Base-by-base conservation (phyloP, 2,329 filamentous ascomycete genomes). In the Botrytis pseudocinerea region DNA sequence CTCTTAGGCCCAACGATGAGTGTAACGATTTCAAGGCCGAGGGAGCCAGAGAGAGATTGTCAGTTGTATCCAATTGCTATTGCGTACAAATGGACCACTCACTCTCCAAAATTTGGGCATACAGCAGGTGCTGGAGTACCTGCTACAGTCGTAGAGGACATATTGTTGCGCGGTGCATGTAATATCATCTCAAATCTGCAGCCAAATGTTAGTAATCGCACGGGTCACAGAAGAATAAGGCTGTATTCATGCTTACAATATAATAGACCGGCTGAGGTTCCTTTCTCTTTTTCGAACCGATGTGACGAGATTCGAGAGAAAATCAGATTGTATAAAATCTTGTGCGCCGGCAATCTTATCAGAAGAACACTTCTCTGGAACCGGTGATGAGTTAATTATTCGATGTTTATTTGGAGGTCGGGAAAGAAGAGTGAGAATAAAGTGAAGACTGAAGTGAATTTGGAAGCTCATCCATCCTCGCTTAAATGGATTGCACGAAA, bases 301-400 rank as follows among this genome's bases (percentile, higher is more conserved):
- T 20, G 57, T 20, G 5, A 62, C 22, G 22, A 62, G 22, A 62
- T 18, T 62, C 7, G 6, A 14, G 3, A 7, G 0, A n/a, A 42
- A n/a, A 18, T 40, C 12, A n/a, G 25, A 18, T n/a, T 8, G 5
- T 35, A 42, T 40, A 14, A 40, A 4, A 4, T 18, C 7, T 10
- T 40, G 1, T 22, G 6, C 25, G 2, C 5, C 5, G 25, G 16
- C 48, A 14, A 4, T 28, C 51, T 57, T 16, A 32, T 8, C 2
- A 9, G 10, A 18, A 57, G n/a, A 18, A 1, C 0, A 3, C 20
- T 2, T 2, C 20, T 54, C 10, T 54, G 12, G 2, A 16, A 28
- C 16, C 2, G 2, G 12, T 1, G 6, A 54, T 28, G 51, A 57
- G 14, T 57, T 28, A n/a, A 57, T 57, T 57, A 2, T 57, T 57